A percentile compares a stretch with the other conserved stretches of the same genome.
Evolutionary conservation across 306 rosid species (phyloP).

Genomic region (Medicago ruthenica): DNA sequence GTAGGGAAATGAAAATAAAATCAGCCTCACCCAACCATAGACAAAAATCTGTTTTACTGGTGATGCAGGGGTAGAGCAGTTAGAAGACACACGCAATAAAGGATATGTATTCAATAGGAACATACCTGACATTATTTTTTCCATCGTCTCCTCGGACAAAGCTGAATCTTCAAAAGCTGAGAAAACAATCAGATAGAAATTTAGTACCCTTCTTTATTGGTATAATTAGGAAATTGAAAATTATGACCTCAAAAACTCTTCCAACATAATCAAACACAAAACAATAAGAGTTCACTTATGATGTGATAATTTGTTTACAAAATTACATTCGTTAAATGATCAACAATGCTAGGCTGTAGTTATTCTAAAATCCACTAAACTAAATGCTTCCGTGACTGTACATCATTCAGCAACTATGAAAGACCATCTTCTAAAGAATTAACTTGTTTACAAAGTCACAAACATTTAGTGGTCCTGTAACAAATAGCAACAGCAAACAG

Average conservation of each 20-base stretch:
- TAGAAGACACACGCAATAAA: conserved; percentile 1
- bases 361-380: conserved; percentile 23
- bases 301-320: conserved; percentile 18
- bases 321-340: neutral
- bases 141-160: conserved; percentile 66
- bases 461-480: conserved; percentile 10
- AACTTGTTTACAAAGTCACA: neutral
- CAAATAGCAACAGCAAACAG: conserved; percentile 11
- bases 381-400: conserved; percentile 5
- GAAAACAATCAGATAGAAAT: conserved; percentile 30
- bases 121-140: conserved; percentile 70
- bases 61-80: conserved; percentile 12
- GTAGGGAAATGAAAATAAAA: conserved; percentile 36
- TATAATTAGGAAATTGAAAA: neutral
- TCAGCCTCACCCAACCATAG: conserved; percentile 38
- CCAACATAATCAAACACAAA: conserved; percentile 27
- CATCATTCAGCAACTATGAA: conserved; percentile 11
- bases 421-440: neutral
- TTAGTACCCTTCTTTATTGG: conserved; percentile 30
- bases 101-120: conserved; percentile 34
- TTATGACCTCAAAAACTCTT: conserved; percentile 14
- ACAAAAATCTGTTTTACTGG: conserved; percentile 13
- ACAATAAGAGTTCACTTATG: neutral
- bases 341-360: conserved; percentile 8
- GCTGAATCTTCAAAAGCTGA: conserved; percentile 58